phyloP scores from a whole-genome alignment of 2,329 filamentous ascomycete species.

The Camptophora hylomeconis region DNA sequence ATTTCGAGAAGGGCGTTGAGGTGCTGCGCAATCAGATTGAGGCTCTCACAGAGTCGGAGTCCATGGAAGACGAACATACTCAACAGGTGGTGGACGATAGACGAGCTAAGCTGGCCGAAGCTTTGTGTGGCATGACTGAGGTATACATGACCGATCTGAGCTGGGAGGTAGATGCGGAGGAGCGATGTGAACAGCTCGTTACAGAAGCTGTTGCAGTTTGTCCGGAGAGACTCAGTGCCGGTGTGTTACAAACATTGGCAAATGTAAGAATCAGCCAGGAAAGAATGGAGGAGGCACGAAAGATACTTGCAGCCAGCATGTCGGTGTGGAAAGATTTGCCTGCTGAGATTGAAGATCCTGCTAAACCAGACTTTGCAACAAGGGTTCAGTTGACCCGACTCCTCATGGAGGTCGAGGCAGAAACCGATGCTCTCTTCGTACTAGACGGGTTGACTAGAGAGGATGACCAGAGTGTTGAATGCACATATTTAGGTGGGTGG shows the following conservation, averaged over 20 bases:
- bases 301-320: conserved; percentile 66
- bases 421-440: conserved; percentile 72
- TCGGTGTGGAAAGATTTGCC: conserved; percentile 71
- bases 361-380: conserved; percentile 73
- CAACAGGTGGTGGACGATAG: conserved; percentile 47
- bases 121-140: conserved; percentile 87
- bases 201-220: conserved; percentile 82
- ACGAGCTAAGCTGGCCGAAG: conserved; percentile 70
- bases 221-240: conserved; percentile 52
- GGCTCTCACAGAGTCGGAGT: conserved; percentile 17
- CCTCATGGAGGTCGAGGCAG: conserved; percentile 80
- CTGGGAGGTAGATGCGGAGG: conserved; percentile 79
- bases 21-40: conserved; percentile 47
- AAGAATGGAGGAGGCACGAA: conserved; percentile 63
- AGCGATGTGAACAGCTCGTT: conserved; percentile 72
- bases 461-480: conserved; percentile 88
- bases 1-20: conserved; percentile 53
- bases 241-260: conserved; percentile 90
- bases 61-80: conserved; percentile 21
- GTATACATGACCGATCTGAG: conserved; percentile 98
- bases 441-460: conserved; percentile 72
- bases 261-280: conserved; percentile 86
- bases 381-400: conserved; percentile 72
- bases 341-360: conserved; percentile 48
- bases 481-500: conserved; percentile 96